Percentiles rank a stretch among this genome's conserved stretches.
Conservation (phyloP, 2,329 filamentous ascomycete genomes). For the Diaporthe humulicola region DNA sequence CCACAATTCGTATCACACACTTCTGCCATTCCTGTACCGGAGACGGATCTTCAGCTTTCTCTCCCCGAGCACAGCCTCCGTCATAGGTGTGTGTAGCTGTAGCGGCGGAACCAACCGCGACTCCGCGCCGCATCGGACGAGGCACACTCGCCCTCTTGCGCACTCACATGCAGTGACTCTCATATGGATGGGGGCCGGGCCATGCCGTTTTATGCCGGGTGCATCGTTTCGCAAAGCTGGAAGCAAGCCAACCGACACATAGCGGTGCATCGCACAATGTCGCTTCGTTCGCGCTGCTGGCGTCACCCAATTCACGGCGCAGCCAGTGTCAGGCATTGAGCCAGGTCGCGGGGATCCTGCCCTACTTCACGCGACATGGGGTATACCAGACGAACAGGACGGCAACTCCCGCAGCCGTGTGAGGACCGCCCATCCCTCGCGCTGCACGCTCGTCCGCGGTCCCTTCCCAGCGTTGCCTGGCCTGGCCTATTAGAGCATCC, state of each 20-base stretch:
- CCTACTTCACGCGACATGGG: conserved; percentile 24
- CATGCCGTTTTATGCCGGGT: conserved; percentile 15
- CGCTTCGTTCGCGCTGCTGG: neutral
- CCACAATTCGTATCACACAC: conserved; percentile 17
- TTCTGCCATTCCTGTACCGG: conserved; percentile 29
- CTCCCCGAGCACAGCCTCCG: conserved; percentile 16
- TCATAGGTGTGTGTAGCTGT: conserved; percentile 22
- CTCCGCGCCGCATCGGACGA: conserved; percentile 29
- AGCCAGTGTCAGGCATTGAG: conserved; percentile 11
- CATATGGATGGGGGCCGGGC: conserved; percentile 11
- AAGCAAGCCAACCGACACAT: neutral
- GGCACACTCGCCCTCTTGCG: conserved; percentile 4
- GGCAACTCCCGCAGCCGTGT: conserved; percentile 35
- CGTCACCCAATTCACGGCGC: neutral
- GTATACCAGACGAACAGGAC: conserved; percentile 35
- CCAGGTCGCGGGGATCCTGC: conserved; percentile 14
- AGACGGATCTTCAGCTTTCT: conserved; percentile 11
- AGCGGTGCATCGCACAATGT: conserved; percentile 14
- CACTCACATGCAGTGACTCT: conserved; percentile 8
- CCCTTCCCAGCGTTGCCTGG: neutral
- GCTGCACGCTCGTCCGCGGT: conserved; percentile 12
- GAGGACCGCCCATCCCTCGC: conserved; percentile 16
- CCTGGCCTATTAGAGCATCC: conserved; percentile 27
- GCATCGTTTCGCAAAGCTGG: conserved; percentile 12
- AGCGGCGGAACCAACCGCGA: conserved; percentile 23